phyloP scores from a whole-genome alignment of 176 grass and related monocot genomes.

The Dactylis glomerata region DNA sequence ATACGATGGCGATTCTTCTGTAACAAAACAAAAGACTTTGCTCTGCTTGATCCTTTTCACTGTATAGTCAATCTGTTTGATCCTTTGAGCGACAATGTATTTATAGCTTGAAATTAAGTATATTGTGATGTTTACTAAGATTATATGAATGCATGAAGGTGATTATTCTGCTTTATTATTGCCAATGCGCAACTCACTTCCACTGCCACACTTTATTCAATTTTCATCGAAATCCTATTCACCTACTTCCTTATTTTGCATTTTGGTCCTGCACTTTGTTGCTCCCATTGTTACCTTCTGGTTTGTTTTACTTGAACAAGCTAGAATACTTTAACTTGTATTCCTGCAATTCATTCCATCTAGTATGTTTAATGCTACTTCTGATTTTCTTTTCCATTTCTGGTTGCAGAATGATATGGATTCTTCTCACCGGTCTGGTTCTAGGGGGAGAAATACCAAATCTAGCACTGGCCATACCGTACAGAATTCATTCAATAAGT shows the following conservation, averaged over 20 bases:
- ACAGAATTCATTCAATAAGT: conserved; percentile 50
- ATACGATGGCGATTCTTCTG: neutral
- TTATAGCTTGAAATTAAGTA: neutral
- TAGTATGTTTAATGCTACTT: neutral
- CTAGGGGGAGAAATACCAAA: conserved; percentile 34
- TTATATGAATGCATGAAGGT: neutral
- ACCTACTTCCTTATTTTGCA: neutral
- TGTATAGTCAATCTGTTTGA: neutral
- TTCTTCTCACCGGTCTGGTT: conserved; percentile 38
- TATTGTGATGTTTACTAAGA: neutral
- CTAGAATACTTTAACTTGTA: neutral
- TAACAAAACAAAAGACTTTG: neutral
- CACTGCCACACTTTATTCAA: neutral
- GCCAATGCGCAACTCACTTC: neutral
- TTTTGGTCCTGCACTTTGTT: neutral
- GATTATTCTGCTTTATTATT: neutral
- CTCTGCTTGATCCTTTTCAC: neutral
- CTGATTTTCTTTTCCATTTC: conserved; percentile 19
- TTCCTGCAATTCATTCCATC: neutral
- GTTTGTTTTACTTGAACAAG: neutral
- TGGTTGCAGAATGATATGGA: conserved; percentile 60
- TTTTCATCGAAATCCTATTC: neutral
- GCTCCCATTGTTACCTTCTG: neutral
- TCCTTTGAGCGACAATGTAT: neutral
- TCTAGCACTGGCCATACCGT: conserved; percentile 15